Evolutionary conservation across 2,329 filamentous ascomycete genomes (phyloP), one percentile per base, ranked within the genome.

Genomic region (Coleophoma crateriformis): DNA sequence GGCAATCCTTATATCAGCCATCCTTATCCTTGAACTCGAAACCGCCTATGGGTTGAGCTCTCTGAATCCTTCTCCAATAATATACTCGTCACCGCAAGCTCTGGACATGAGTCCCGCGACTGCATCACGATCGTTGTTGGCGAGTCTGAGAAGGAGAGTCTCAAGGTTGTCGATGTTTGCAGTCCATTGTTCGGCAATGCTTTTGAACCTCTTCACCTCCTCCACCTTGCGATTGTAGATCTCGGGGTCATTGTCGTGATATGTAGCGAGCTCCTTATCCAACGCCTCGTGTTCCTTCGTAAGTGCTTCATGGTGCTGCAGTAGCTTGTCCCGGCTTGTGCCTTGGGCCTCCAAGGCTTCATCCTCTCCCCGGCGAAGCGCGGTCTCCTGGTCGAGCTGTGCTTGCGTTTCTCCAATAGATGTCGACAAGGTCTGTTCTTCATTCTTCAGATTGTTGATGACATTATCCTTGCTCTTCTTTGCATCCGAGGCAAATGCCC

Each of bases 401-500:
- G 50, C 58, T 48, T 64, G 58, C 5, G 66, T 59, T 20, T 69
- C 67, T 5, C 57, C 56, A 19, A 69, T 65, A n/a, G 58, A 54
- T 22, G 55, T 55, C 37, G 47, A 45, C 22, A 66, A 53, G 52
- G 60, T 62, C 32, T 27, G 57, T 45, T 64, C 65, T 50, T 73
- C 69, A 37, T 58, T 58, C 55, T 66, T 65, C 51, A 73, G 50
- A 27, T 60, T 67, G 43, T 61, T 64, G 53, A 67, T 61, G 33
- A 65, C 58, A 15, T 64, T 65, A 47, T 68, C 63, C 43, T 73
- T 75, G 61, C 71, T 75, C 59, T 78, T 64, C 57, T 63, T 66
- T 10, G 61, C 78, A 47, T 85, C 80, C 27, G 74, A 79, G 15
- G 67, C 71, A 62, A 86, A 87, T 54, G 74, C 77, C 84, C 84